Base-by-base conservation (phyloP, 2,329 filamentous ascomycete genomes). In the Epichloe aotearoae region DNA sequence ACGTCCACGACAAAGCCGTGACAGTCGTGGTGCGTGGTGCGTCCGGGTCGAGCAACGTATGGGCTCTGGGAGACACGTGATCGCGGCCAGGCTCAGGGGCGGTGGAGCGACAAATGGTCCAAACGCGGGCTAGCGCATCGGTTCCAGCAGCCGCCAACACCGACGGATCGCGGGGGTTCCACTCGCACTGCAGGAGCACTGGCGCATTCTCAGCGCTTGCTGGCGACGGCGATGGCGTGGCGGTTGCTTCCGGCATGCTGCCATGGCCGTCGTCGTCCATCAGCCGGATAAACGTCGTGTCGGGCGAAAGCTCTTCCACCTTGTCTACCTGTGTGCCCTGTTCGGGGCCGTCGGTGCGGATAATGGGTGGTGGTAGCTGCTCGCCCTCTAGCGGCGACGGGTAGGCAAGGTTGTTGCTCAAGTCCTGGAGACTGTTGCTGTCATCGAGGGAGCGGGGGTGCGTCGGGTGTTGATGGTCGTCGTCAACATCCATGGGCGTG, bases 71-170 rank as follows among this genome's bases (percentile, higher is more conserved):
- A 54, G 66, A 64, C 65, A 69, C 69, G 66, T 67, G 66, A 67
- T 73, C 69, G 50, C 62, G 59, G 49, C 63, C 63, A 42, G 64
- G 59, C 48, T 68, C 67, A 54, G 70, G 61, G 58, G 69, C 68
- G 59, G 72, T 67, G 62, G 70, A 71, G 73, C 74, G 75, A 64
- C 76, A 74, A 58, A 83, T 66, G 55, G 76, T 82, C 80, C 80
- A 83, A 69, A 83, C 73, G 57, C 80, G 79, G 72, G 80, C 80
- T 78, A 83, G 78, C 68, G 80, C 78, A 72, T 83, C 80, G 65
- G 79, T 83, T 61, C 80, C 80, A 70, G 77, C 79, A 73, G 79
- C 79, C 66, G 79, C 80, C 73, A 84, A 73, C 68, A 81, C 70
- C 53, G 75, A 78, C 65, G 80, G 76, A 71, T 83, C 75, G 66